Base-by-base conservation (phyloP, 345 rosid genomes). In the Eucalyptus sp. region DNA sequence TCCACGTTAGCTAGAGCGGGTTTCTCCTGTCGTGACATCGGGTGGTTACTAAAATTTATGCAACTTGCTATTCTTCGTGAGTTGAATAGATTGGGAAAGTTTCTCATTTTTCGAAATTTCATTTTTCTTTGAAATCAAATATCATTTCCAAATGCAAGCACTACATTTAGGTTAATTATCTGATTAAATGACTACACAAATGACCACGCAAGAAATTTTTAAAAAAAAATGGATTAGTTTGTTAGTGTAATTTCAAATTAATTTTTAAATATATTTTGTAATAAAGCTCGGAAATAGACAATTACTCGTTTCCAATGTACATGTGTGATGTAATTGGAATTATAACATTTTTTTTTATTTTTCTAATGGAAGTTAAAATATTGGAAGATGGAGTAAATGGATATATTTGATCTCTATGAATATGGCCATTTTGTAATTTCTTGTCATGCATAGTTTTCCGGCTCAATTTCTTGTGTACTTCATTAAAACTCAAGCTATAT, bases 171-270 rank as follows among this genome's bases (percentile, higher is more conserved):
- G 6, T 68, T 31, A 68, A 68, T 68, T 33, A 68, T 33, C 7
- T 3, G 13, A 4, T 68, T 37, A 68, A 31, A 31, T 31, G 43
- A 68, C 43, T 10, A 16, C 43, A 31, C 80, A 68, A 66, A n/a
- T 2, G 79, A 66, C 11, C 17, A 16, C 1, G 4, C 41, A 31
- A 29, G 0, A 68, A 66, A 15, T 27, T 52, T 3, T 1, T 7
- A 27, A 9, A 22, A 31, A 66, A 31, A 9, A 31, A 31, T 8
- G 43, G 6, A 9, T 68, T 68, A 68, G 10, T 68, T 68, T 68
- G 80, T 16, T 31, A 33, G 43, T 33, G 43, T 33, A 16, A 16
- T 68, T 68, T 8, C 80, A 68, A 31, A 2, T 33, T 33, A 31
- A 66, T 15, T 18, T 33, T 37, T 68, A 0, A 16, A 68, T 31